Evolutionary conservation across 1,284 basidiomycete genomes (phyloP), one percentile per base, ranked within the genome.

Genomic region (Microbotryomycetes sp.): DNA sequence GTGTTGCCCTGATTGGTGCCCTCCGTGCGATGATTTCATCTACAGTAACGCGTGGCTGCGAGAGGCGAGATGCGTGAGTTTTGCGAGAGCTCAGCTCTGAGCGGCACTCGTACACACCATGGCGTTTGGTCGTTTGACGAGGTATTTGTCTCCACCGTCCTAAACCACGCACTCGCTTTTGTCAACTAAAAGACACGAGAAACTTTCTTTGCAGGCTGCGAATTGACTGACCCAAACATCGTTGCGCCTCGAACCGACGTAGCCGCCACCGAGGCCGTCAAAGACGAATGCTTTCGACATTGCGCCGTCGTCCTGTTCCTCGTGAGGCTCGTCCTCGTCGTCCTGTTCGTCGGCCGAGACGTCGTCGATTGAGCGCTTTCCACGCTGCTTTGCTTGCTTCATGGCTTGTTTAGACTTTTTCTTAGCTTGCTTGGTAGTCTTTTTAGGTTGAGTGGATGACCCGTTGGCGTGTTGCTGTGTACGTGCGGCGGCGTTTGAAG

Each of bases 21-120:
- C 86, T 79, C 60, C 85, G 80, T 51, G 84, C 85, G 71, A 93
- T 91, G 67, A 94, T 96, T 72, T 96, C 90, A 76, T 96, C 89
- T 11, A 97, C 86, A 49, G 87, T 90, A 52, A 96, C 83, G 16
- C 87, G 85, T 72, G 83, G 79, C 86, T 89, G 64, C 35, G 27
- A 58, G 47, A 31, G 3, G 23, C 11, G 56, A 45, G 16, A 9
- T 18, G 9, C 0, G 5, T 54, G 54, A 65, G 67, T 24, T 29
- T 62, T 56, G 53, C 58, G 59, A 53, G 50, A 26, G 61, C 29
- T 54, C 47, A 48, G 52, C 52, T 59, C 24, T 29, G 41, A 4
- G 23, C 54, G 53, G 27, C 18, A 26, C n/a, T n/a, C 23, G 9
- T 66, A 74, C 85, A 69, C 73, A 90, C 88, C 59, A 82, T 82